Base-by-base conservation (phyloP, 2,329 filamentous ascomycete species). In the Cladosporium sphaerospermum region DNA sequence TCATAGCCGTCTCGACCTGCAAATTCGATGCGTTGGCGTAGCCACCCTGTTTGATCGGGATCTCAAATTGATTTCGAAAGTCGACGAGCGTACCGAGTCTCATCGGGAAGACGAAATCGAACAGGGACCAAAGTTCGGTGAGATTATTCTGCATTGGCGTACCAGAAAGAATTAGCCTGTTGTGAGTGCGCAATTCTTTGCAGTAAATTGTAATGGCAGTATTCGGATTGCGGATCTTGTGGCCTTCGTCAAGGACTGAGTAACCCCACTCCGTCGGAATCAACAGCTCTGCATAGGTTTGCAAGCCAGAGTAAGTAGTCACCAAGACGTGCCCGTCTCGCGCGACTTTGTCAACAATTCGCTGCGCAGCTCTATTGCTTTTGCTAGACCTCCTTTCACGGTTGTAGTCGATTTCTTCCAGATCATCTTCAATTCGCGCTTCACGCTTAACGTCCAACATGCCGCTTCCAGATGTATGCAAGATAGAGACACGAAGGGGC, bases 61-160 rank as follows among this genome's bases (percentile, higher is more conserved):
- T 86, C 66, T 97, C 93, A 59, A 99, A 97, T 56, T 95, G 85
- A 55, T 85, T 85, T 43, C 90, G 83, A 67, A 99, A 99, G 58
- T 88, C 89, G 54, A 96, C 87, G 10, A 97, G 76, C 0, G 89
- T 96, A 0, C 93, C 95, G 5, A 99, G 74, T 11, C 91, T 86
- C 89, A 97, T 96, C 0, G 95, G 93, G 57, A 90, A 97, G 54
- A 97, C 86, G 65, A 99, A 99, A 67, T 99, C 95, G 65, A 99
- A 97, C 0, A 99, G 74, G 0, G 92, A 97, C 92, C 93, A 99
- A 0, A 99, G 75, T 67, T 99, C 95, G 0, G 87, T 85, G 23
- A 99, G 73, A 58, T 96, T 97, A 69, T 99, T 99, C 69, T 99
- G 95, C 77, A 99, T 95, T 0, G 95, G 95, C 0, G 93, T 99